phyloP scores from a whole-genome alignment of 2,329 filamentous ascomycete species.

The Penicillium sp. region DNA sequence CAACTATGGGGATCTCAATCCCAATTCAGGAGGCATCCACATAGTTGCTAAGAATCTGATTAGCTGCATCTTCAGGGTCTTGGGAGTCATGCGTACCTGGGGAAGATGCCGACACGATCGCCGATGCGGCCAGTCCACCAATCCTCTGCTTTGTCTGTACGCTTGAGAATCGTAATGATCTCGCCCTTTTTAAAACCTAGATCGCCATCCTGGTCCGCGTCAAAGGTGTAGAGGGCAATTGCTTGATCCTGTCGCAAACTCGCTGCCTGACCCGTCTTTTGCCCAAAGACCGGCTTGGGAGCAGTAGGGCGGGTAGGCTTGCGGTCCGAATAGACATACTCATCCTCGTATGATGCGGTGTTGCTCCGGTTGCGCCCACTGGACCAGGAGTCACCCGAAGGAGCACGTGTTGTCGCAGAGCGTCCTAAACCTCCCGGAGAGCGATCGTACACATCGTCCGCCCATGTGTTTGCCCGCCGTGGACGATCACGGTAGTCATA shows the following conservation, averaged over 20 bases:
- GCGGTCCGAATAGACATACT: slow-evolving; percentile 52
- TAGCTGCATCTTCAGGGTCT: neutral
- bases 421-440: slow-evolving; percentile 32
- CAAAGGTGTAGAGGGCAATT: slow-evolving; percentile 86
- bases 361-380: slow-evolving; percentile 35
- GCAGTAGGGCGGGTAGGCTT: slow-evolving; percentile 75
- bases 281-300: slow-evolving; percentile 76
- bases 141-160: slow-evolving; percentile 87
- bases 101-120: slow-evolving; percentile 82
- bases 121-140: slow-evolving; percentile 97
- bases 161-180: slow-evolving; percentile 87
- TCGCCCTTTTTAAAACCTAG: slow-evolving; percentile 96
- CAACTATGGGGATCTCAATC: no score
- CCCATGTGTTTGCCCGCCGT: slow-evolving; percentile 45
- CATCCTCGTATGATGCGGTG: slow-evolving; percentile 38
- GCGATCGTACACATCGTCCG: slow-evolving; percentile 46
- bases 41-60: slow-evolving; percentile 29
- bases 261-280: slow-evolving; percentile 40
- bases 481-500: slow-evolving; percentile 53
- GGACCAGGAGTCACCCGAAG: slow-evolving; percentile 26
- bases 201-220: slow-evolving; percentile 87
- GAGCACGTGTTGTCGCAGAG: slow-evolving; percentile 32
- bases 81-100: slow-evolving; percentile 53
- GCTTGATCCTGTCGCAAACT: slow-evolving; percentile 64
- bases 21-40: slow-evolving; percentile 30